Conservation (phyloP, 78 protist species). For the Pigoraptor vietnamica region DNA sequence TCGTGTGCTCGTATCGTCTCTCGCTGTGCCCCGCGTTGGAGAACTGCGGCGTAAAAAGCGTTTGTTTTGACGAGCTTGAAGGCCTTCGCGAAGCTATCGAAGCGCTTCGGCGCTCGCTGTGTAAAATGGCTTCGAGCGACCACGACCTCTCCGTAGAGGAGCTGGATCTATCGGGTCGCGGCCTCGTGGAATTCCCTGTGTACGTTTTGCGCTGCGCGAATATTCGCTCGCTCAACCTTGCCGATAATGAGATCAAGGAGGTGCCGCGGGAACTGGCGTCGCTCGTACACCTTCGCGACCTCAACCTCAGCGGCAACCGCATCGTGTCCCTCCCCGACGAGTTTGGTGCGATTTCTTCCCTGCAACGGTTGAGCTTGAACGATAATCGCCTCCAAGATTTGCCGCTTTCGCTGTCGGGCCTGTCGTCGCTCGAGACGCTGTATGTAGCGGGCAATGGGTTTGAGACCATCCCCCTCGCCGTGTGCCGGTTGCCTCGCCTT, state of each 20-base stretch:
- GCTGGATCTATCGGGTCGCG: background rate
- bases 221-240: background rate
- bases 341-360: background rate
- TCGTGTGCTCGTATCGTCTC: too few species aligned
- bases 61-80: too few species aligned
- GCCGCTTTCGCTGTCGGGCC: background rate
- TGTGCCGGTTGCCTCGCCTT: background rate
- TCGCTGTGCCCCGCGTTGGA: too few species aligned
- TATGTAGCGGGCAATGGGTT: background rate
- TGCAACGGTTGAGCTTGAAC: background rate
- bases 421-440: background rate
- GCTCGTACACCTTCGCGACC: background rate
- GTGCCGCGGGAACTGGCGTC: background rate
- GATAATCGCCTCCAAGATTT: background rate
- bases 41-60: too few species aligned
- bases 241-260: background rate
- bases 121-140: background rate
- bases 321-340: background rate
- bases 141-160: background rate
- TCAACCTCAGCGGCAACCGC: background rate
- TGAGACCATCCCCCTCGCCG: background rate
- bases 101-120: too few species aligned
- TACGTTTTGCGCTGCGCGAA: background rate
- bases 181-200: background rate
- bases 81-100: too few species aligned